phyloP scores from a whole-genome alignment of 805 yeast genomes.

The Metschnikowia matae region DNA sequence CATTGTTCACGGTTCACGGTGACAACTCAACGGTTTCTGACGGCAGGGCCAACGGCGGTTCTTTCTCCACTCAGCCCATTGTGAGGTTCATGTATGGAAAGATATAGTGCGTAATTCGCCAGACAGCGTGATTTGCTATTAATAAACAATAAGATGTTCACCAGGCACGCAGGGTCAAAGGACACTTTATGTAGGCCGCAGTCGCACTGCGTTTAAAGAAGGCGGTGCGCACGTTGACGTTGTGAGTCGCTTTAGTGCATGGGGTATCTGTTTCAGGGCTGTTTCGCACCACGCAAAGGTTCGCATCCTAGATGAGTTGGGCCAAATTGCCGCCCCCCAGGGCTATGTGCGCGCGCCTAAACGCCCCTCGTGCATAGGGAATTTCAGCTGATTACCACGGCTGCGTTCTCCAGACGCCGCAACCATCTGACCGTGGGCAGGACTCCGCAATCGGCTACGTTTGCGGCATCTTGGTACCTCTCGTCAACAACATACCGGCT shows the following conservation, averaged over 20 bases:
- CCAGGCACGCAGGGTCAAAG: constrained; percentile 2
- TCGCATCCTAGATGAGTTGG: neutral
- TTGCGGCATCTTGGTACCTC: no score
- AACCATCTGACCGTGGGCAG: neutral
- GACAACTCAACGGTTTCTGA: no score
- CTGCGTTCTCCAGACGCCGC: neutral
- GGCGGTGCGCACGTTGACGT: neutral
- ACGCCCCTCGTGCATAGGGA: neutral
- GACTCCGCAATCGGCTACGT: no score
- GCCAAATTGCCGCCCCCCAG: neutral
- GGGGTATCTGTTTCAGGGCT: neutral
- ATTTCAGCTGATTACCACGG: neutral
- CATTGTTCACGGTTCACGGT: no score
- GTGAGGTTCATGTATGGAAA: neutral
- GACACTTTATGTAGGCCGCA: neutral
- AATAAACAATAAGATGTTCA: neutral
- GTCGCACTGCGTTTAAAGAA: neutral
- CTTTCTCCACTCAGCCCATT: no score
- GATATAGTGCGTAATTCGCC: neutral
- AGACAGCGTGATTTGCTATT: neutral
- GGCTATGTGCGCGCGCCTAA: neutral
- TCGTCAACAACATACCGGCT: no score
- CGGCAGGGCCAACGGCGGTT: no score
- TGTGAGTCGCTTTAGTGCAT: neutral
- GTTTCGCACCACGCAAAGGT: neutral